Percentiles rank a stretch among this genome's conserved stretches.
These are phyloP conservation scores for Gnaphalium uliginosum DNA, from an alignment of 129 eudicot species.

Conservation along the genomic window DNA sequence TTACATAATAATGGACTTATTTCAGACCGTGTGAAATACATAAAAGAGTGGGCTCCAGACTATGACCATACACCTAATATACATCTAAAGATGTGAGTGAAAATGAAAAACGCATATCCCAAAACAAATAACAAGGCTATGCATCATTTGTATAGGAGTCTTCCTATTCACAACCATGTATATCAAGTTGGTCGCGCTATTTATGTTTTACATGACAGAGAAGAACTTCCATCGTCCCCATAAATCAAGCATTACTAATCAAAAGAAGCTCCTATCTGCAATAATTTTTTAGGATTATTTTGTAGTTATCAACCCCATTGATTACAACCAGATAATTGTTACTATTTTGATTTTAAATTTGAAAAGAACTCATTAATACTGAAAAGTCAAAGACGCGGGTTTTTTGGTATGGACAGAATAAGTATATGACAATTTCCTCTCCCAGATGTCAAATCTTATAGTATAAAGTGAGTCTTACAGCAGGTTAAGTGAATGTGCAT, in stretches of 20 bases:
- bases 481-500: slow-evolving; percentile 1
- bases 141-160: not conserved
- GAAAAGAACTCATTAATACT: not conserved
- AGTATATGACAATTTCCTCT: not conserved
- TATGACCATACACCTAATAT: not conserved
- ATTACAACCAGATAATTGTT: not conserved
- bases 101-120: not conserved
- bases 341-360: not conserved
- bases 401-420: not conserved
- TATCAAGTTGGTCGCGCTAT: not conserved
- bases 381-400: slow-evolving; percentile 1
- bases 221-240: not conserved
- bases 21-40: not conserved
- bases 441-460: slow-evolving; percentile 12
- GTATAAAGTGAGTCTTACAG: slow-evolving; percentile 18
- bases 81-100: not conserved
- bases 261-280: not conserved
- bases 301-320: not conserved
- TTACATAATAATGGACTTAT: not conserved
- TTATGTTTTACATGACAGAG: not conserved
- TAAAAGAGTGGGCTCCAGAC: not conserved
- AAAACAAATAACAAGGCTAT: not conserved
- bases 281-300: not conserved
- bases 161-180: not conserved
- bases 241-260: not conserved